Evolutionary conservation across 345 rosid species (phyloP), one percentile per base, ranked within the genome.

Genomic region (Cochlearia excelsa): DNA sequence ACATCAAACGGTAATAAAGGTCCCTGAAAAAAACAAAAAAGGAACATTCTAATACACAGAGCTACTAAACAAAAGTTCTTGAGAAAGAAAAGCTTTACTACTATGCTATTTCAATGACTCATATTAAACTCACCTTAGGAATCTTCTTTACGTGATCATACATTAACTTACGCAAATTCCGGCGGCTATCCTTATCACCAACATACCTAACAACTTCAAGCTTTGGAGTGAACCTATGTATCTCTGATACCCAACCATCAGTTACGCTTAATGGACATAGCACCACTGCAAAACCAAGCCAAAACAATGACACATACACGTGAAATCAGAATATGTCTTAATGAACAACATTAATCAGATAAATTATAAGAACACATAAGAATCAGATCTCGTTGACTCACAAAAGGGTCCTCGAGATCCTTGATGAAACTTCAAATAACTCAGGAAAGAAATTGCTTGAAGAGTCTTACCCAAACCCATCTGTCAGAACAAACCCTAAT

Each of bases 401-500:
- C 95, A 65, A 75, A 83, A 87, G 52, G 90, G 90, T 26, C 95
- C 93, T 7, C 62, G 56, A 47, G 77, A 74, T 59, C 61, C 52
- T 64, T 56, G 78, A 45, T 68, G 69, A 70, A 75, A 72, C 69
- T 85, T 90, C 84, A 90, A 71, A 66, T 87, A 90, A 78, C 90
- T 80, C 72, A 90, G 31, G 55, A 90, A 74, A 37, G 90, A 76
- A 57, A 85, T 77, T 28, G 97, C 97, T 70, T 87, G 97, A 54
- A 90, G 78, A 65, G 97, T 85, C 77, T 90, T 87, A 48, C 95
- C 97, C 54, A 90, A 59, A 49, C 97, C 95, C 97, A 90, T 90
- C 97, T 90, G 84, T 6, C 55, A 30, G 52, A 63, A 51, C 65
- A 51, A 51, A 59, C 31, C 38, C 37, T 34, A 9, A 46, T 51